Evolutionary conservation across 805 yeast genomes (phyloP), one percentile per base, ranked within the genome.

Genomic region (Lachancea mirantina): DNA sequence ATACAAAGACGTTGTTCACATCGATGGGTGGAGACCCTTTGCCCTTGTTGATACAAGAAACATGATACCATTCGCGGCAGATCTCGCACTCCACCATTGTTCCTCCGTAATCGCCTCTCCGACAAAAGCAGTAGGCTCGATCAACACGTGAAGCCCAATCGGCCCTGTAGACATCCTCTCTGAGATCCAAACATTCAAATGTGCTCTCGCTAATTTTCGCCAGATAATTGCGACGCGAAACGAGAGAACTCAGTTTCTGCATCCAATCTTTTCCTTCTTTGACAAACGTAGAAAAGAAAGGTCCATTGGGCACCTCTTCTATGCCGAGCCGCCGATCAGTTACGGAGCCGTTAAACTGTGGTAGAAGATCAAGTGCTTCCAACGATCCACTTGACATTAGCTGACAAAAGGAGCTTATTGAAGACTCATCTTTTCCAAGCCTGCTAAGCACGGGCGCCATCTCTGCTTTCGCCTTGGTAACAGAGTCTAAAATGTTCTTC

Each of bases 41-140:
- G 2, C 59, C 61, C 18, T 63, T 47, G 31, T 67, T 67, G 26
- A 79, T 61, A 53, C 88, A 80, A 10, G 55, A 56, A 28, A 70
- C 67, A 49, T 80, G 88, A 47, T 72, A 80, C 87, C 87, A 78
- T 45, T 78, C 84, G 33, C 68, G 63, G 52, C 89, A 81, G 11
- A 52, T 56, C 41, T 78, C 87, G 57, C 88, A 80, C 38, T 73
- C 80, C 27, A 78, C 72, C 83, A 78, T 78, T 0, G 71, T 67
- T 5, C 45, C 40, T 52, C 82, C 70, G 43, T 67, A 54, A 43
- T 78, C 88, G 15, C 55, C 55, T 29, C 68, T 70, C 28, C 85
- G 65, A 52, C 89, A 80, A 35, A 76, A 58, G 48, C 88, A 80
- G 47, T 73, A 78, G n/a, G n/a, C n/a, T n/a, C n/a, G n/a, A n/a